phyloP scores from a whole-genome alignment of 805 yeast genomes.

The Metschnikowia cubensis region DNA sequence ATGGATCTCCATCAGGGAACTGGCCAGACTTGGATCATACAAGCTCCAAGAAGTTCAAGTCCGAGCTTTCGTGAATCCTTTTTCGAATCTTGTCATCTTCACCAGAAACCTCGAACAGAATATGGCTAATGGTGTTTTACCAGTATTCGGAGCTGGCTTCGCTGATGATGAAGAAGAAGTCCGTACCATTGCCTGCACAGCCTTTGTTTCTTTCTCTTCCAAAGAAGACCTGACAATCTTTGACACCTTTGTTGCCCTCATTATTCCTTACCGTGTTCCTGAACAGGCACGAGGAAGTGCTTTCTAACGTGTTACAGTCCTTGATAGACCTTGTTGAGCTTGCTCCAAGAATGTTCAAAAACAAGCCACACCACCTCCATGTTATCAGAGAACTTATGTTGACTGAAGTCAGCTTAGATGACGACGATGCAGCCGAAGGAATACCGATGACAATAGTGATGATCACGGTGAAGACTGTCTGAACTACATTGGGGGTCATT shows the following conservation, averaged over 20 bases:
- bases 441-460: constrained; percentile 77
- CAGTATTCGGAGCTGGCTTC: constrained; percentile 77
- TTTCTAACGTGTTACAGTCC: constrained; percentile 84
- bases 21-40: constrained; percentile 80
- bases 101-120: constrained; percentile 71
- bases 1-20: constrained; percentile 42
- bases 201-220: constrained; percentile 90
- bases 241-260: constrained; percentile 78
- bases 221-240: constrained; percentile 68
- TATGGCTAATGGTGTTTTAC: constrained; percentile 52
- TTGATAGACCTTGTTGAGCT: constrained; percentile 85
- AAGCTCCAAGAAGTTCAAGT: constrained; percentile 53
- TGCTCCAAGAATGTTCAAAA: constrained; percentile 92
- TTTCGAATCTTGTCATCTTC: constrained; percentile 83
- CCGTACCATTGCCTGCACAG: constrained; percentile 85
- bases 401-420: constrained; percentile 88
- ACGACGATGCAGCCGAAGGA: constrained; percentile 80
- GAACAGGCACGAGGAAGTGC: constrained; percentile 72
- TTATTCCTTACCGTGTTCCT: constrained; percentile 86
- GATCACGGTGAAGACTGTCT: constrained; percentile 72
- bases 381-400: constrained; percentile 78
- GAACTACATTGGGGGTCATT: too few species aligned
- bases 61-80: constrained; percentile 78
- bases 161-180: constrained; percentile 77
- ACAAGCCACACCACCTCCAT: constrained; percentile 68